Base-by-base conservation (phyloP, 1,284 basidiomycete genomes). In the Ceratobasidium papillatum region DNA sequence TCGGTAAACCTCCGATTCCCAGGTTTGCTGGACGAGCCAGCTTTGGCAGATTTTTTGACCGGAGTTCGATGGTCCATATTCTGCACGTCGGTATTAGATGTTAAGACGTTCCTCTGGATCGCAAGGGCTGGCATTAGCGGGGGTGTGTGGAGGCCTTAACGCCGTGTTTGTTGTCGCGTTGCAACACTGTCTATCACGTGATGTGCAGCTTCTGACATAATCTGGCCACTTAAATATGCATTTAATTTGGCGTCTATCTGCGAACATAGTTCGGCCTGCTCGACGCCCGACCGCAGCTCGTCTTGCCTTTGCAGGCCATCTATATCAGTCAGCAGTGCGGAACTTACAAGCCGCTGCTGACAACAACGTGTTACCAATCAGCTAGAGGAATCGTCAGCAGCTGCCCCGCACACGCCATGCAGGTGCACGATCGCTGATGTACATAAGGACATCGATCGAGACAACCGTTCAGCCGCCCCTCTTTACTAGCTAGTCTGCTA, bases 1-100 rank as follows among this genome's bases (percentile, higher is more conserved):
- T 79, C 77, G 3, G 84, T 84, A 77, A 83, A 87, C 75, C 82
- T 84, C 36, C 82, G 77, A n/a, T 34, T 61, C 9, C 51, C 52
- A 45, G 52, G 25, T 27, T 69, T 69, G 51, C 49, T 58, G 9
- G 65, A 69, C 36, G 65, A 38, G 41, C 65, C 38, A 17, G 51
- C 34, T 58, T 69, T 54, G 4, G 65, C 65, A n/a, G 65, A 51
- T 19, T 36, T 45, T 45, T 54, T 58, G 17, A 22, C 65, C 27
- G 65, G 65, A 1, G 65, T 69, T 38, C 51, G 52, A 14, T 69
- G 49, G 22, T 69, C 65, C 65, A 58, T 69, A 30, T 69, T 69
- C 38, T 69, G 49, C 1, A 41, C 52, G 34, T 69, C 65, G 11
- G 36, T n/a, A 43, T 69, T 69, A 5, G 65, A 43, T 3, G 65